These are phyloP conservation scores for Triticum timopheevii DNA, from an alignment of 176 grass and related monocot species.

Conservation along the genomic window DNA sequence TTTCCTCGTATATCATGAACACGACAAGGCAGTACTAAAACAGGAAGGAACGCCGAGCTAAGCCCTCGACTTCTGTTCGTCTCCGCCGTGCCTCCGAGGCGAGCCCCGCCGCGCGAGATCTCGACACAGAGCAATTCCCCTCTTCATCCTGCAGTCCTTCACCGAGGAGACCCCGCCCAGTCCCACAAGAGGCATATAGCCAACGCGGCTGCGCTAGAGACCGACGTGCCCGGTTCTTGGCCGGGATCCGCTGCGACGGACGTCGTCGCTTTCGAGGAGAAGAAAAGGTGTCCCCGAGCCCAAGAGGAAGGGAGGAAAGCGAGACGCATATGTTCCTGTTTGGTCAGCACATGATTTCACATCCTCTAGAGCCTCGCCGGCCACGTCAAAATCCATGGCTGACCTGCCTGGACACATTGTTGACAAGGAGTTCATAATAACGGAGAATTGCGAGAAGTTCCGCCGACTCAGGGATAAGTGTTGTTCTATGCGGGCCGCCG, in stretches of 20 bases:
- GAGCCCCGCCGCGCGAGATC: too few relatives aligned
- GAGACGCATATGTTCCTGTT: background rate
- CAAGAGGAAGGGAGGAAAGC: background rate
- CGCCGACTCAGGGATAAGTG: background rate
- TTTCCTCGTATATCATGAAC: background rate
- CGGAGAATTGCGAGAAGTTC: conserved; percentile 25
- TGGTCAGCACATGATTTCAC: conserved; percentile 17
- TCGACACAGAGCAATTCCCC: too few relatives aligned
- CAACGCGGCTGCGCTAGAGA: too few relatives aligned
- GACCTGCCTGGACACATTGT: background rate
- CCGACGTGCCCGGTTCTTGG: background rate
- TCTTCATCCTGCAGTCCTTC: too few relatives aligned
- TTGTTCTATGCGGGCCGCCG: background rate
- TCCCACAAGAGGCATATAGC: too few relatives aligned
- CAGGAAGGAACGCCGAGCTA: too few relatives aligned
- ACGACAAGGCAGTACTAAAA: background rate
- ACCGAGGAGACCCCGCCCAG: too few relatives aligned
- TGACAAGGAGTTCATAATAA: background rate
- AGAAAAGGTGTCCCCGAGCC: background rate
- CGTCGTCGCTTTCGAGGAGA: background rate
- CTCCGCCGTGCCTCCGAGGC: too few relatives aligned
- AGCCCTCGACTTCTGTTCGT: too few relatives aligned
- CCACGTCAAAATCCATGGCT: background rate
- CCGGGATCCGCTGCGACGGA: background rate
- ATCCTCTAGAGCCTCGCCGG: conserved; percentile 26